Conservation (phyloP, 192 early-diverging fungal genomes). For the Backusella sp. region DNA sequence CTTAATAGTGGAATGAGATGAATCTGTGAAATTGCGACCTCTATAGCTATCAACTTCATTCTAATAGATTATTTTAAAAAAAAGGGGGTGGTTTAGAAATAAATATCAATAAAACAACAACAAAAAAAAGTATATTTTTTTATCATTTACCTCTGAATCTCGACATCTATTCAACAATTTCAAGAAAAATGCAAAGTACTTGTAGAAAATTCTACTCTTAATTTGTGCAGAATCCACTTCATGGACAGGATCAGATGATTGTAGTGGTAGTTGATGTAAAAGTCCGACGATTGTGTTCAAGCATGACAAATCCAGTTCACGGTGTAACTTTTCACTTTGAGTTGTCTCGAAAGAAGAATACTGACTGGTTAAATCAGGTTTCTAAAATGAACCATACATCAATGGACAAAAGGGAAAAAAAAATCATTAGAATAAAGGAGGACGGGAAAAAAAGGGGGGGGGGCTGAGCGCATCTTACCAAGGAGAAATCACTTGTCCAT, state of each 20-base stretch:
- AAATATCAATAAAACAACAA: too few species aligned
- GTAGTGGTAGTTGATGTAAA: conserved; percentile 69
- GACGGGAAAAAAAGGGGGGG: neutral
- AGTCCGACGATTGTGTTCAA: conserved; percentile 74
- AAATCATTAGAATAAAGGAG: neutral
- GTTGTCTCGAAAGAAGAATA: conserved; percentile 37
- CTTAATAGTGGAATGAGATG: neutral
- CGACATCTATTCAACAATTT: conserved; percentile 68
- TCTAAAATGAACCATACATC: conserved; percentile 11
- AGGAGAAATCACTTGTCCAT: conserved; percentile 74
- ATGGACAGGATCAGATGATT: conserved; percentile 57
- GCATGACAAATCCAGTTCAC: conserved; percentile 75
- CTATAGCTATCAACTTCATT: conserved; percentile 1
- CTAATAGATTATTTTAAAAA: neutral
- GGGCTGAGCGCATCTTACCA: conserved; percentile 38
- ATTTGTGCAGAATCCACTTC: conserved; percentile 59
- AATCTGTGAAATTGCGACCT: neutral
- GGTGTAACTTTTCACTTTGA: conserved; percentile 63
- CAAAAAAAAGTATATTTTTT: neutral
- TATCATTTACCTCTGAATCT: conserved; percentile 48
- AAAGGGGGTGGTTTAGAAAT: neutral
- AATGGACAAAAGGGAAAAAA: neutral
- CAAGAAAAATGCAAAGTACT: conserved; percentile 78
- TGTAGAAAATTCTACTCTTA: conserved; percentile 65
- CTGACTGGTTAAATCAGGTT: conserved; percentile 20